Percentiles rank a stretch among this genome's conserved stretches.
phyloP scores from a whole-genome alignment of 2,329 filamentous ascomycete species.

The Phoma sp. region DNA sequence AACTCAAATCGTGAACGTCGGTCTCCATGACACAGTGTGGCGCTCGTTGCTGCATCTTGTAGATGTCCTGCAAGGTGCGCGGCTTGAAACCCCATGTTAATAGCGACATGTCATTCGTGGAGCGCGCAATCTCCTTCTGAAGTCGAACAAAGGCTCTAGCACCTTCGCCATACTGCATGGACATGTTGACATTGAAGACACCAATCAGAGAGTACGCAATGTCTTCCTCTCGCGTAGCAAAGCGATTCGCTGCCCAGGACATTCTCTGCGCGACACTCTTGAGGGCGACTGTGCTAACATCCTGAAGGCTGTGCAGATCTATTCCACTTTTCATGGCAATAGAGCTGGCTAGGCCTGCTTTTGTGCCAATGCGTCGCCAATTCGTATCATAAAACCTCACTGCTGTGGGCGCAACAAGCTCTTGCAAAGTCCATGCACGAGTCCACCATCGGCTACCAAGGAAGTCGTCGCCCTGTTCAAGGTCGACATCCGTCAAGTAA shows the following conservation, averaged over 20 bases:
- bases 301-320: background rate
- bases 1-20: too few species aligned
- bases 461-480: background rate
- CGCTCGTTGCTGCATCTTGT: too few species aligned
- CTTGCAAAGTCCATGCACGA: constrained; percentile 19
- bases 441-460: constrained; percentile 14
- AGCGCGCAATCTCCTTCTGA: constrained; percentile 12
- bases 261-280: constrained; percentile 14
- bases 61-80: background rate
- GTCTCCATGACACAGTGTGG: too few species aligned
- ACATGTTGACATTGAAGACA: constrained; percentile 23
- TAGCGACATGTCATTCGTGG: constrained; percentile 3
- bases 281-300: background rate
- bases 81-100: constrained; percentile 5
- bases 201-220: constrained; percentile 25
- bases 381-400: constrained; percentile 13
- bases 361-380: constrained; percentile 8
- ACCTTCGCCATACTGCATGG: constrained; percentile 22
- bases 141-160: constrained; percentile 15
- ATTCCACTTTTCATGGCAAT: background rate
- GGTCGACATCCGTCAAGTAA: constrained; percentile 1
- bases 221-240: constrained; percentile 22
- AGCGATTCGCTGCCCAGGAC: constrained; percentile 23
- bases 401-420: constrained; percentile 9
- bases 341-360: background rate